A percentile compares a stretch with the other conserved stretches of the same genome.
phyloP scores from a whole-genome alignment of 2,329 filamentous ascomycete genomes.

The Epichloe gansuensis region DNA sequence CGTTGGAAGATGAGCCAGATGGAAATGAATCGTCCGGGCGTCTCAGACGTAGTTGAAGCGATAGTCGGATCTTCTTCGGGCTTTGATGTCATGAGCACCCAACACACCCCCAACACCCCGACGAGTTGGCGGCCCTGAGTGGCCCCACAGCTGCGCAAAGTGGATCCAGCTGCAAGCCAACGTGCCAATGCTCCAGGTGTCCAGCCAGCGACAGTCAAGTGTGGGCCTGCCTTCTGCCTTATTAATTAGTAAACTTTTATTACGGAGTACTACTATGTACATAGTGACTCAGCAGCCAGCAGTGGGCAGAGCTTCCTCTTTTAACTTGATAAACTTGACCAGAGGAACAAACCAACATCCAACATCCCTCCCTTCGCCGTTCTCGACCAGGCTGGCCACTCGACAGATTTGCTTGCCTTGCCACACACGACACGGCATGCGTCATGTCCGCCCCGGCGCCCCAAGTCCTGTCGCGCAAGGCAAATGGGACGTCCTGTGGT shows the following conservation, averaged over 20 bases:
- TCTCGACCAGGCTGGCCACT: not conserved
- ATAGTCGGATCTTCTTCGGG: constrained; percentile 19
- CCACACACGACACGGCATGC: constrained; percentile 14
- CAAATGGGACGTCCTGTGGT: constrained; percentile 19
- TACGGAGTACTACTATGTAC: too few species aligned
- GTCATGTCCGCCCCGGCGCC: constrained; percentile 24
- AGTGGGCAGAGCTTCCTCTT: not conserved
- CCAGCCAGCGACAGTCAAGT: too few species aligned
- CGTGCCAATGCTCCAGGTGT: too few species aligned
- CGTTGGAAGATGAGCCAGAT: constrained; percentile 1
- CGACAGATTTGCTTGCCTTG: not conserved
- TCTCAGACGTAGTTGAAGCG: constrained; percentile 5
- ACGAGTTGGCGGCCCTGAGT: too few species aligned
- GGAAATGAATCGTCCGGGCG: not conserved
- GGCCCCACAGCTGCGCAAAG: too few species aligned
- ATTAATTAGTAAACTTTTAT: too few species aligned
- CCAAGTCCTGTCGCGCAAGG: constrained; percentile 24
- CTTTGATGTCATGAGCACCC: constrained; percentile 3
- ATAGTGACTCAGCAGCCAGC: not conserved
- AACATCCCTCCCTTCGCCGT: not conserved
- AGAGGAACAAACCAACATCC: not conserved
- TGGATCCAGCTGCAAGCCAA: too few species aligned
- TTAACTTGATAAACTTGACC: not conserved
- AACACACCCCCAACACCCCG: too few species aligned
- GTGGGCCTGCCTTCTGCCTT: too few species aligned